Base-by-base conservation (phyloP, 2,329 filamentous ascomycete genomes). In the Aspergillus thermomutatus region DNA sequence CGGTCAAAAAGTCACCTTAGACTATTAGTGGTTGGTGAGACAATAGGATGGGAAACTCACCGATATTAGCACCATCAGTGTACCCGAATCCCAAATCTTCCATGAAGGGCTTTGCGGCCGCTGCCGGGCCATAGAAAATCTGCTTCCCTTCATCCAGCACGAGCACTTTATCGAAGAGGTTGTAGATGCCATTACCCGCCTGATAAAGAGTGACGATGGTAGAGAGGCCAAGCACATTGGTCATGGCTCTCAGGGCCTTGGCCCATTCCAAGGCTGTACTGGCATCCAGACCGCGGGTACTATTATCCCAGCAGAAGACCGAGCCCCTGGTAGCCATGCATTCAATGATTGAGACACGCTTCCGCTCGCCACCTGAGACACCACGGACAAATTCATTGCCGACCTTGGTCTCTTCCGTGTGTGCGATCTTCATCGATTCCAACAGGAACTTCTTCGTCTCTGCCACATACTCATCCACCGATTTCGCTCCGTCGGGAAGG, bases 321-420 rank as follows among this genome's bases (percentile, higher is more conserved):
- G 80, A 66, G 0, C 78, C 83, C 8, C 78, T 74, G 0, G 81
- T 82, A 0, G 83, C 80, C 58, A 88, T 66, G 6, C 79, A 80
- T 64, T 89, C 87, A 8, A 85, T 81, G 53, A 89, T 87, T 1
- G 83, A 86, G 0, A 88, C 85, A 58, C 86, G 80, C 71, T 88
- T 88, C 4, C 85, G 71, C 67, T 89, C 86, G 14, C 87, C 86
- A 28, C 86, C 86, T 17, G 82, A 85, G 0, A 89, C 83, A 60
- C 87, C 85, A 7, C 86, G 79, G 0, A 87, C 76, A 57, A 80
- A 86, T 23, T 83, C 83, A 57, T 88, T 82, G 2, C 86, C 87
- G 6, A 89, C 83, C 62, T 84, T 87, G 3, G 86, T 89, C n/a
- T 85, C 78, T 5, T 74, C 60, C 0, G 84, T 86, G 63, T 87